Conservation (phyloP, 768 basidiomycete genomes). For the Chalciporus piperatus region DNA sequence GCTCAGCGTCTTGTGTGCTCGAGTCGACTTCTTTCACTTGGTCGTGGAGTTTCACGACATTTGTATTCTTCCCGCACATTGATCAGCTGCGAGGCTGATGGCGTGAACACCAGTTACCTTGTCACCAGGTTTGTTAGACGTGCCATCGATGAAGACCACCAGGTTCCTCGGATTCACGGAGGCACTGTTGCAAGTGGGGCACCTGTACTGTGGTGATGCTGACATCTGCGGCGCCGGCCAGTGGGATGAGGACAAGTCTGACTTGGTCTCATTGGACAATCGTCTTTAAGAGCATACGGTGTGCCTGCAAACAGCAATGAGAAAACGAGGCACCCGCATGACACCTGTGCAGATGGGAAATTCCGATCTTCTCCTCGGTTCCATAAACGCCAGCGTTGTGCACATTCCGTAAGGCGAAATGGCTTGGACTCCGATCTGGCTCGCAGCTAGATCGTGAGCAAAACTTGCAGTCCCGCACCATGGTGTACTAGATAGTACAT, state of each 20-base stretch:
- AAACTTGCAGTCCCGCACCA: neutral
- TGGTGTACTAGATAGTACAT: too few species aligned
- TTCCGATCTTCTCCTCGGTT: neutral
- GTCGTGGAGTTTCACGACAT: slow-evolving; percentile 31
- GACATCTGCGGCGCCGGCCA: neutral
- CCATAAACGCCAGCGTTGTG: neutral
- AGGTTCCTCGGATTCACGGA: slow-evolving; percentile 27
- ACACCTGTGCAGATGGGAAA: neutral
- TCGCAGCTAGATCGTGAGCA: too few species aligned
- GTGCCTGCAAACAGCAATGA: neutral
- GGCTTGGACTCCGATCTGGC: too few species aligned
- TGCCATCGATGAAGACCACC: slow-evolving; percentile 21
- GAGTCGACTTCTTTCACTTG: slow-evolving; percentile 1
- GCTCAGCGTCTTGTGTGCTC: slow-evolving; percentile 4
- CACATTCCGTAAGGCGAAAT: too few species aligned
- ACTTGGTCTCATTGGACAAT: neutral
- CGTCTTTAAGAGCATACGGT: neutral
- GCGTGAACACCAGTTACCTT: slow-evolving; percentile 34
- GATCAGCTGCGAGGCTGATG: neutral
- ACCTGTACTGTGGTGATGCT: neutral
- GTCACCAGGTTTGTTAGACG: slow-evolving; percentile 18
- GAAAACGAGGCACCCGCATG: neutral
- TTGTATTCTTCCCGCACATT: slow-evolving; percentile 24
- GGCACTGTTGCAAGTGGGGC: neutral
- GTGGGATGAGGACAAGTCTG: neutral